Evolutionary conservation across 2,329 filamentous ascomycete genomes (phyloP).

Genomic region (Bertia moriformis): DNA sequence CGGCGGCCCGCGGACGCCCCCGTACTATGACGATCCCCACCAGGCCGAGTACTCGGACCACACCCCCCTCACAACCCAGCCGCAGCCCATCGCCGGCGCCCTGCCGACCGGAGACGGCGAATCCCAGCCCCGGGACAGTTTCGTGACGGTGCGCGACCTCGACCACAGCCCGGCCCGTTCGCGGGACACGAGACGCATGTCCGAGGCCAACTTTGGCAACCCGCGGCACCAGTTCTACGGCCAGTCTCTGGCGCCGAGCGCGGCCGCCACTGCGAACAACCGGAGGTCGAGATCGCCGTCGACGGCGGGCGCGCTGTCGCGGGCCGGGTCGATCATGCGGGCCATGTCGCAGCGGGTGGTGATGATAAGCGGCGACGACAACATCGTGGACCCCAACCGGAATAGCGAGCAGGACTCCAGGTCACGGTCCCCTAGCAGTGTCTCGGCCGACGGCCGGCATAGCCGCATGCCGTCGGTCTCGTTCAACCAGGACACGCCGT

Average conservation of each 20-base stretch:
- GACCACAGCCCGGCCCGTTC: constrained; percentile 35
- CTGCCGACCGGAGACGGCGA: constrained; percentile 23
- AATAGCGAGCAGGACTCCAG: background rate
- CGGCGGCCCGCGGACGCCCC: too few species aligned
- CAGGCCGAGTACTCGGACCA: constrained; percentile 34
- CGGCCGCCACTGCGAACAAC: too few species aligned
- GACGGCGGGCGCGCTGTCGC: constrained; percentile 46
- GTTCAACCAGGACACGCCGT: constrained; percentile 29
- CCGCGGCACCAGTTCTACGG: constrained; percentile 41
- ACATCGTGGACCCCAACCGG: constrained; percentile 61
- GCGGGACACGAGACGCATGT: constrained; percentile 37
- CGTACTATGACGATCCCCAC: constrained; percentile 24
- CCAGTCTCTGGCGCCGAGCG: constrained; percentile 34
- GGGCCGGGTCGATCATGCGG: constrained; percentile 63
- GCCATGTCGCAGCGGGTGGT: constrained; percentile 95
- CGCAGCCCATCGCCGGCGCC: constrained; percentile 37
- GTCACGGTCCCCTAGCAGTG: constrained; percentile 37
- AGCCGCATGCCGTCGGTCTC: constrained; percentile 29
- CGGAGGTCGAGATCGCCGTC: constrained; percentile 48
- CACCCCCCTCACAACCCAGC: constrained; percentile 38
- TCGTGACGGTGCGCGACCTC: constrained; percentile 38
- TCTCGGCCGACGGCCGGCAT: constrained; percentile 31
- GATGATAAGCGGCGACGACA: constrained; percentile 86
- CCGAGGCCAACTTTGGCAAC: constrained; percentile 38
- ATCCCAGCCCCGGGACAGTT: constrained; percentile 33